Conservation (phyloP, 176 grass and related monocot species). For the Avena sativa region DNA sequence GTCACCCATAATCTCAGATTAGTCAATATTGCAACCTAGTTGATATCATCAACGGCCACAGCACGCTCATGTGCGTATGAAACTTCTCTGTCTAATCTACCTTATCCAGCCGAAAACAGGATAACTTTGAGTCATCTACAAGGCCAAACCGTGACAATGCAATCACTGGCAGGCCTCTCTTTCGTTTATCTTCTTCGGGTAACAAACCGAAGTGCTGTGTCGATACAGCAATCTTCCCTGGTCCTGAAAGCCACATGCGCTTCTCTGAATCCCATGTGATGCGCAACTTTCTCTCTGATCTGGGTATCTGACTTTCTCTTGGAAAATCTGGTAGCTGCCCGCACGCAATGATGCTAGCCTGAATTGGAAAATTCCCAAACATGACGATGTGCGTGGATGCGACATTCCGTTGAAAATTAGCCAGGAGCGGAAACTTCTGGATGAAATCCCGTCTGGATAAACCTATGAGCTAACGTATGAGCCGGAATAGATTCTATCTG, state of each 20-base stretch:
- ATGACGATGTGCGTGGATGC: not conserved
- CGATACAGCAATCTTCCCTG: not conserved
- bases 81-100: not conserved
- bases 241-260: constrained; percentile 4
- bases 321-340: constrained; percentile 16
- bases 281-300: not conserved
- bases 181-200: not conserved
- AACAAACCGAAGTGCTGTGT: not conserved
- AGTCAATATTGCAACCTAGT: not conserved
- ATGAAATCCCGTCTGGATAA: not conserved
- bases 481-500: constrained; percentile 33
- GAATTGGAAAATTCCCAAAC: not conserved
- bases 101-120: not conserved
- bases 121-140: not conserved
- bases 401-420: constrained; percentile 10
- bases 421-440: constrained; percentile 23
- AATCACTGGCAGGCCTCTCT: not conserved
- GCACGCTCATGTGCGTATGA: not conserved
- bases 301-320: not conserved
- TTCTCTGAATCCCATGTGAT: constrained; percentile 14
- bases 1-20: not conserved
- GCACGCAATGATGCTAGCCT: not conserved
- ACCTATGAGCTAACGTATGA: not conserved
- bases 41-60: not conserved
- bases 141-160: not conserved